phyloP scores from a whole-genome alignment of 192 early-diverging fungal genomes.

The Umbelopsis isabellina region DNA sequence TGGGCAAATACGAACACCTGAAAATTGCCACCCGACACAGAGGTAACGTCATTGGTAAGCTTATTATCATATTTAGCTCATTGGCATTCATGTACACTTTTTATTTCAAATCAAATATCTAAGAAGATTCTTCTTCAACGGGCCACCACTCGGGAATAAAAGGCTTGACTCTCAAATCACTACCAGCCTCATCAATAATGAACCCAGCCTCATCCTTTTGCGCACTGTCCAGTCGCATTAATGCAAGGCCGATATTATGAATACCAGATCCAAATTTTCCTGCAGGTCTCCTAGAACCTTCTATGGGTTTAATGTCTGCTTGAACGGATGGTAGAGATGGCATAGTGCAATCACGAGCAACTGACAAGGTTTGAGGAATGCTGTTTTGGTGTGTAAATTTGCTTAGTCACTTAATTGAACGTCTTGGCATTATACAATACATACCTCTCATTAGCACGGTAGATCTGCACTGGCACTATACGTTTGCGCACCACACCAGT shows the following conservation, averaged over 20 bases:
- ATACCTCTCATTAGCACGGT: conserved; percentile 49
- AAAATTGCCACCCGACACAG: no score
- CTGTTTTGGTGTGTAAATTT: conserved; percentile 24
- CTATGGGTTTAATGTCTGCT: conserved; percentile 37
- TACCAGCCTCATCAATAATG: conserved; percentile 14
- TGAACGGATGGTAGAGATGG: conserved; percentile 28
- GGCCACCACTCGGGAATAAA: conserved; percentile 14
- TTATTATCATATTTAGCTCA: no score
- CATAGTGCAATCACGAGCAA: conserved; percentile 8
- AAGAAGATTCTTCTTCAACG: conserved; percentile 14
- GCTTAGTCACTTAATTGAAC: no score
- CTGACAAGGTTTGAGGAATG: conserved; percentile 36
- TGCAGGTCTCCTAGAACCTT: conserved; percentile 48
- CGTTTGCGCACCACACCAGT: conserved; percentile 93
- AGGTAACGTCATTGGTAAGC: no score
- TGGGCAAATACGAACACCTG: no score
- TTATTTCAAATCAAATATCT: no score
- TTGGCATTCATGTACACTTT: no score
- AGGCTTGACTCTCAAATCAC: conserved; percentile 6
- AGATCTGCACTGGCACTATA: conserved; percentile 80
- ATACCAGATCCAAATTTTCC: conserved; percentile 69
- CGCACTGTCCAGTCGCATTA: conserved; percentile 83
- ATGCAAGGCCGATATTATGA: conserved; percentile 84
- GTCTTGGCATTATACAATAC: neutral
- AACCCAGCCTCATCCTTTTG: conserved; percentile 22